Percentiles rank a stretch among this genome's conserved stretches.
phyloP scores from a whole-genome alignment of 495 filamentous ascomycete genomes.

The Oidiodendron maius region DNA sequence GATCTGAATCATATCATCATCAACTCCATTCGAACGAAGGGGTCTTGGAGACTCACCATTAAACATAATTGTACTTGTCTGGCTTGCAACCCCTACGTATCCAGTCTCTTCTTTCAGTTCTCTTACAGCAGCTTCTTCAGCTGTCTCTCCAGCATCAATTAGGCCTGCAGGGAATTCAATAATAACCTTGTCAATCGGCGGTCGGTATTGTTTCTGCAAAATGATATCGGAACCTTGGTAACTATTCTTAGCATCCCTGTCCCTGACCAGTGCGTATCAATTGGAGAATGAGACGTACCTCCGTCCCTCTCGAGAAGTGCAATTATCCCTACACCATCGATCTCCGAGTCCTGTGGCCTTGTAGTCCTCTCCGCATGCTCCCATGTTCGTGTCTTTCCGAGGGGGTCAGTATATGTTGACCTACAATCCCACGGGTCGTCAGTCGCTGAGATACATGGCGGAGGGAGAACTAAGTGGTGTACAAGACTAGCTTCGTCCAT shows the following conservation, averaged over 20 bases:
- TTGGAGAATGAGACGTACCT: constrained; percentile 18
- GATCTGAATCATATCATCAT: constrained; percentile 38
- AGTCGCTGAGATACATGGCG: background rate
- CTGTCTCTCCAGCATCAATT: constrained; percentile 74
- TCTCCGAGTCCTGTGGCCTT: constrained; percentile 57
- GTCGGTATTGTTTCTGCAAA: constrained; percentile 83
- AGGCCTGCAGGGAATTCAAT: constrained; percentile 87
- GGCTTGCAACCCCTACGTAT: constrained; percentile 64
- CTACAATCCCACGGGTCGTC: constrained; percentile 30
- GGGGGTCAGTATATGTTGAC: constrained; percentile 67
- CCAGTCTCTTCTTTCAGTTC: constrained; percentile 94
- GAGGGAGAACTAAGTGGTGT: background rate
- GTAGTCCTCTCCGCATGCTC: constrained; percentile 76
- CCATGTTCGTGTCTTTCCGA: constrained; percentile 66
- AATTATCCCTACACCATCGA: constrained; percentile 89
- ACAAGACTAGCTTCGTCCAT: constrained; percentile 62
- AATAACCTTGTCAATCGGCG: constrained; percentile 69
- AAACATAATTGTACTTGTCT: constrained; percentile 75
- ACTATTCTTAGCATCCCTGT: background rate
- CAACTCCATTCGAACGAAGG: constrained; percentile 9
- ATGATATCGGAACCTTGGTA: constrained; percentile 61
- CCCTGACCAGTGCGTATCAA: background rate
- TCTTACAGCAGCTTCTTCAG: constrained; percentile 74
- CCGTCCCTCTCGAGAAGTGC: constrained; percentile 72
- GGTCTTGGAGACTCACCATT: constrained; percentile 48